Percentiles rank a stretch among this genome's conserved stretches.
Conservation (phyloP, 345 rosid species). For the Schrenkiella parvula region DNA sequence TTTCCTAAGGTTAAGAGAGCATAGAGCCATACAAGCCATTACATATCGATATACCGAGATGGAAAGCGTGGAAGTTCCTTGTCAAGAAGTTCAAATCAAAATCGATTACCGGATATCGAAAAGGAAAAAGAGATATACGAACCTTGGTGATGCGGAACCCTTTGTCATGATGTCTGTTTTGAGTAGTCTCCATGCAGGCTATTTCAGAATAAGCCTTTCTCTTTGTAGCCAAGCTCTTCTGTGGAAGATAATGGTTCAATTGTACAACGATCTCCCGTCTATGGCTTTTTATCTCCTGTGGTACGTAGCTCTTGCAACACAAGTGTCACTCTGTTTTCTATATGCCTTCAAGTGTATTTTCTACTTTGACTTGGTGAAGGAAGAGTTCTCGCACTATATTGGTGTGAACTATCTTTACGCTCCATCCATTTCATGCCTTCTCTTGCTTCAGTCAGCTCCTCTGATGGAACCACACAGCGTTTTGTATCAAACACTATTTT, state of each 20-base stretch:
- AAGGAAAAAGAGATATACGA: constrained; percentile 8
- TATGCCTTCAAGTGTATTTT: constrained; percentile 41
- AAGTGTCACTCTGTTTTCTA: constrained; percentile 31
- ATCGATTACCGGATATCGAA: constrained; percentile 7
- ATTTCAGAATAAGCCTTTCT: constrained; percentile 54
- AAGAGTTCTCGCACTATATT: constrained; percentile 51
- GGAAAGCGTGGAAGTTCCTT: constrained; percentile 13
- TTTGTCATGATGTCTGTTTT: constrained; percentile 25
- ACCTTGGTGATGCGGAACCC: constrained; percentile 8
- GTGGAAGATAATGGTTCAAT: constrained; percentile 44
- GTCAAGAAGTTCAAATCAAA: constrained; percentile 22
- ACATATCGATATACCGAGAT: not conserved
- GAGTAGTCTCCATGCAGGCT: constrained; percentile 46
- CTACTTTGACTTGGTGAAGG: constrained; percentile 39
- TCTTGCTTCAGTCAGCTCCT: constrained; percentile 65
- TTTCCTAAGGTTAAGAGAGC: not conserved
- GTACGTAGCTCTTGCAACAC: constrained; percentile 42
- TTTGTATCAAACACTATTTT: constrained; percentile 33
- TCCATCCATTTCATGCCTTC: constrained; percentile 65
- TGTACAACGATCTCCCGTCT: constrained; percentile 36
- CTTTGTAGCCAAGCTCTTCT: constrained; percentile 49
- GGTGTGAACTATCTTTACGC: constrained; percentile 66
- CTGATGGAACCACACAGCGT: not conserved
- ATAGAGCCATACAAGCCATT: constrained; percentile 14
- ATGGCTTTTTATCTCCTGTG: constrained; percentile 42